These are phyloP conservation scores for Penstemon eatonii DNA, from an alignment of 257 asterid species.

Conservation along the genomic window DNA sequence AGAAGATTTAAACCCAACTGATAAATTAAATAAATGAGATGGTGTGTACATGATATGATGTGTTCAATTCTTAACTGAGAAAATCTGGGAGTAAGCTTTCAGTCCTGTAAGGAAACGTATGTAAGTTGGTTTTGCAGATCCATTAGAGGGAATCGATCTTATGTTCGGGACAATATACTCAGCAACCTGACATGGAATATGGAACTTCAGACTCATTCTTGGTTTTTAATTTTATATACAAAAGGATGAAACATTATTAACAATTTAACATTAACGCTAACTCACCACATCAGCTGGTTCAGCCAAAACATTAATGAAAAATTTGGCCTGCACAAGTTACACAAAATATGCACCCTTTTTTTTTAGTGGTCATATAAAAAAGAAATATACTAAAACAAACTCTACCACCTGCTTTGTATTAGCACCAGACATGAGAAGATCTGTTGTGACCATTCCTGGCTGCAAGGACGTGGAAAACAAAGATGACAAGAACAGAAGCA, in stretches of 20 bases:
- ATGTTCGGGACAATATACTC: constrained; percentile 79
- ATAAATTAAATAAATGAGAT: neutral
- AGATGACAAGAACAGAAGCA: constrained; percentile 1
- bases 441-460: constrained; percentile 99
- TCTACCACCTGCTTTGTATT: constrained; percentile 90
- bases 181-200: constrained; percentile 57
- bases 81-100: constrained; percentile 92
- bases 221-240: neutral
- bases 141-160: constrained; percentile 67
- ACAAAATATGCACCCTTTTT: constrained; percentile 4
- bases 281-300: constrained; percentile 94
- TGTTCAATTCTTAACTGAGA: constrained; percentile 60
- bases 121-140: constrained; percentile 83
- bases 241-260: neutral
- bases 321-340: constrained; percentile 70
- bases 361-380: constrained; percentile 5
- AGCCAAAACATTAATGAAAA: constrained; percentile 93
- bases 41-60: neutral
- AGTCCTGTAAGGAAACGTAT: constrained; percentile 91
- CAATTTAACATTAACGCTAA: neutral
- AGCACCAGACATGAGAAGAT: constrained; percentile 96
- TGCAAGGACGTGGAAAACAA: constrained; percentile 33
- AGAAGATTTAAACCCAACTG: constrained; percentile 19
- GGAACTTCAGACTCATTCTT: too few relatives aligned
- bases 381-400: constrained; percentile 7